phyloP scores from a whole-genome alignment of 805 yeast species.

The Candida insectorum region DNA sequence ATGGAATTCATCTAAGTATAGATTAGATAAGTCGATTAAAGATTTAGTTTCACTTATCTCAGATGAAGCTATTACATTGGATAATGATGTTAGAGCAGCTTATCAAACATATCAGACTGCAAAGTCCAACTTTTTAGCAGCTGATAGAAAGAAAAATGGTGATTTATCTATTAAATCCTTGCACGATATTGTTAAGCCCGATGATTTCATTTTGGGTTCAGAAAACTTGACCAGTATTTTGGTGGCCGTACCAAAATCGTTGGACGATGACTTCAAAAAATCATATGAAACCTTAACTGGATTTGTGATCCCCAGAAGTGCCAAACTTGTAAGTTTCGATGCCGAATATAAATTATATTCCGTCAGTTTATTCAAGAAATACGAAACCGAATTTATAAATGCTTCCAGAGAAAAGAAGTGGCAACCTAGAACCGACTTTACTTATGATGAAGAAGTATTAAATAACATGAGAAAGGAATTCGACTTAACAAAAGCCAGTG shows the following conservation, averaged over 20 bases:
- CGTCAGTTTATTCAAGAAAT: constrained; percentile 84
- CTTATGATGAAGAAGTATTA: constrained; percentile 74
- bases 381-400: constrained; percentile 60
- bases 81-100: constrained; percentile 77
- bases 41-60: constrained; percentile 70
- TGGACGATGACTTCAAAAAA: constrained; percentile 56
- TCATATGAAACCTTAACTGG: constrained; percentile 72
- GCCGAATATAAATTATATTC: constrained; percentile 69
- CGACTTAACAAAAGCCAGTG: constrained; percentile 69
- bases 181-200: constrained; percentile 81
- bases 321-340: constrained; percentile 66
- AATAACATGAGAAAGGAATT: constrained; percentile 76
- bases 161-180: constrained; percentile 87
- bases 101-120: constrained; percentile 76
- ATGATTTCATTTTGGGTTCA: constrained; percentile 78
- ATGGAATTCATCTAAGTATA: constrained; percentile 87
- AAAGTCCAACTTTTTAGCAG: constrained; percentile 76
- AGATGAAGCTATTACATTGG: constrained; percentile 77
- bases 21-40: constrained; percentile 78
- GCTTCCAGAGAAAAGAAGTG: constrained; percentile 82
- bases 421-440: constrained; percentile 84
- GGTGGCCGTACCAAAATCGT: constrained; percentile 78
- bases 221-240: constrained; percentile 85
- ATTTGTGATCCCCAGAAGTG: constrained; percentile 92
- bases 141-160: constrained; percentile 91